Evolutionary conservation across 2,329 filamentous ascomycete genomes (phyloP).

Genomic region (Microcyclospora tardicrescens): DNA sequence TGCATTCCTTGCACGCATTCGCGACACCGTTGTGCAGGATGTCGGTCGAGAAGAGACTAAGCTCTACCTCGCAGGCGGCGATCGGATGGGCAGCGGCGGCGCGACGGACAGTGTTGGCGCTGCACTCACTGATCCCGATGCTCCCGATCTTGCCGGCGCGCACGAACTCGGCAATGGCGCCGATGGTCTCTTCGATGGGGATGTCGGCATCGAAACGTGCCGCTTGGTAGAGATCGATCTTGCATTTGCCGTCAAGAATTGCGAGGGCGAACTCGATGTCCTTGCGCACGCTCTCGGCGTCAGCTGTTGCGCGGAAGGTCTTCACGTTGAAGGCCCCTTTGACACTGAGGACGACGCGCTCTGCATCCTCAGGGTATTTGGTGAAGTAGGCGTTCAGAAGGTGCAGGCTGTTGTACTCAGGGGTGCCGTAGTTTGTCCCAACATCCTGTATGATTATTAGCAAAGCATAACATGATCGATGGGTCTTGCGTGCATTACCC

Average conservation of each 20-base stretch:
- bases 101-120: slow-evolving; percentile 36
- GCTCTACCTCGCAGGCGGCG: slow-evolving; percentile 40
- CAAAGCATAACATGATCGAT: too few species aligned
- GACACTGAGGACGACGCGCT: slow-evolving; percentile 35
- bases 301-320: slow-evolving; percentile 32
- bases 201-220: slow-evolving; percentile 27
- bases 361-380: slow-evolving; percentile 35
- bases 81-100: slow-evolving; percentile 31
- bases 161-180: slow-evolving; percentile 26
- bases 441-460: slow-evolving; percentile 19
- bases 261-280: slow-evolving; percentile 30
- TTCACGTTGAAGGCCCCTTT: slow-evolving; percentile 30
- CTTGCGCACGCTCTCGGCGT: slow-evolving; percentile 26
- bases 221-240: slow-evolving; percentile 32
- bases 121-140: slow-evolving; percentile 41
- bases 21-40: slow-evolving; percentile 29
- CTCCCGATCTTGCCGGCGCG: slow-evolving; percentile 40
- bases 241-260: slow-evolving; percentile 31
- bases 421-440: slow-evolving; percentile 31
- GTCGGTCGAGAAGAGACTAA: slow-evolving; percentile 14
- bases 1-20: slow-evolving; percentile 38
- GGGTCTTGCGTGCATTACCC: slow-evolving; percentile 10
- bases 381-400: slow-evolving; percentile 36
- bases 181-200: slow-evolving; percentile 29
- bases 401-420: slow-evolving; percentile 31